Evolutionary conservation across 208 protist genomes (phyloP), one percentile per base, ranked within the genome.

Genomic region (Sergeia podlipaevii): DNA sequence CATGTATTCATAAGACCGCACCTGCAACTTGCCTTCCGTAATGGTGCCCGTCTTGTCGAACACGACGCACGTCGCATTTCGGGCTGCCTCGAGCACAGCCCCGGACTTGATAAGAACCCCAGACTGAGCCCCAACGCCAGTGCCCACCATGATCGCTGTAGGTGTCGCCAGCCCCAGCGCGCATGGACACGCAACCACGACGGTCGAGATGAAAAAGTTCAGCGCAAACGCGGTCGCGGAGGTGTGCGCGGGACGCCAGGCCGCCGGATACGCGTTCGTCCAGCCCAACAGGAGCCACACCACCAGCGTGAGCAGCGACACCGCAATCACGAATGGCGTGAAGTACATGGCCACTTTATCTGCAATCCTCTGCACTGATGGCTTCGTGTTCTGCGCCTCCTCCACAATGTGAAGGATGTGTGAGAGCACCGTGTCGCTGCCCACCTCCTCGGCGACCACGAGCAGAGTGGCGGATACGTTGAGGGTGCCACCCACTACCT

Each of bases 11-110:
- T 58, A 32, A 20, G 41, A 80, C 63, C 18, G 85, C 20, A 98
- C 87, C n/a, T 60, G 43, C 17, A 97, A 86, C 44, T 75, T 77
- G 10, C 97, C 97, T 4, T 62, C 69, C 3, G 97, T 98, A n/a
- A 99, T 76, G 1, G 97, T 98, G n/a, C 97, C 97, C 0, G 97
- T 99, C 74, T 99, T 99, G 73, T 98, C 97, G 32, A 99, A 97
- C 20, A 97, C 66, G 2, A 98, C 73, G 24, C 81, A 89, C 23
- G 59, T 80, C 0, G 89, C 62, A 29, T 74, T 47, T 28, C 88
- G 74, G 47, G 92, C 77, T 6, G 32, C 61, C 60, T 99, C 97
- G 15, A 99, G 80, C 18, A 76, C 69, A 5, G 51, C 56, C 17
- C 96, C 95, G 48, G 87, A 88, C 70, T 98, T 98, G 21, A 99